phyloP scores from a whole-genome alignment of 1,139 yeast genomes.

The Ogataea hybrid region DNA sequence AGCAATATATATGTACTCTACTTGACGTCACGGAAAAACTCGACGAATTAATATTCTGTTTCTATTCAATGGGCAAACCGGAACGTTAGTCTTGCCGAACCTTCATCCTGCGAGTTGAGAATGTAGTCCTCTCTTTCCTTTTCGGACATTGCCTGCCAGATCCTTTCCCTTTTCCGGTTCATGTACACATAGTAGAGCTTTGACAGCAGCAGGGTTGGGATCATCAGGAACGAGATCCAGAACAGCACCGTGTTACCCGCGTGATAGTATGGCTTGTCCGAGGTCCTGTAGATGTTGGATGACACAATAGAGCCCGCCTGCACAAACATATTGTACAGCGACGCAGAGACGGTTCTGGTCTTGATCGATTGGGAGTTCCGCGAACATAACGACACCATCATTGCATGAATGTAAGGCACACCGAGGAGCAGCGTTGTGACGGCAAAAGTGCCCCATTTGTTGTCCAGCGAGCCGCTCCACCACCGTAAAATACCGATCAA shows the following conservation, averaged over 20 bases:
- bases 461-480: constrained; percentile 48
- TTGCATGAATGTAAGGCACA: constrained; percentile 50
- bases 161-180: constrained; percentile 42
- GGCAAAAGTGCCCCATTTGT: constrained; percentile 53
- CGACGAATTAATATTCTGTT: not conserved
- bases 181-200: constrained; percentile 45
- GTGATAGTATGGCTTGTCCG: constrained; percentile 57
- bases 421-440: constrained; percentile 47
- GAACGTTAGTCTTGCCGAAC: constrained; percentile 58
- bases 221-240: constrained; percentile 35
- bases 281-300: constrained; percentile 52
- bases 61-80: constrained; percentile 21
- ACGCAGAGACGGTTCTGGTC: constrained; percentile 58
- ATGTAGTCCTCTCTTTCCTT: constrained; percentile 49
- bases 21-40: constrained; percentile 7
- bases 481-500: constrained; percentile 42
- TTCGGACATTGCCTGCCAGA: constrained; percentile 47
- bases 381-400: constrained; percentile 60
- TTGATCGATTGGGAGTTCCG: constrained; percentile 59
- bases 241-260: constrained; percentile 51
- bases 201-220: constrained; percentile 28
- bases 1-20: constrained; percentile 7
- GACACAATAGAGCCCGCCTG: constrained; percentile 54
- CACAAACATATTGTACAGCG: constrained; percentile 60
- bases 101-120: constrained; percentile 43